phyloP scores from a whole-genome alignment of 2,329 filamentous ascomycete species.

The Calonectria fujianensis region DNA sequence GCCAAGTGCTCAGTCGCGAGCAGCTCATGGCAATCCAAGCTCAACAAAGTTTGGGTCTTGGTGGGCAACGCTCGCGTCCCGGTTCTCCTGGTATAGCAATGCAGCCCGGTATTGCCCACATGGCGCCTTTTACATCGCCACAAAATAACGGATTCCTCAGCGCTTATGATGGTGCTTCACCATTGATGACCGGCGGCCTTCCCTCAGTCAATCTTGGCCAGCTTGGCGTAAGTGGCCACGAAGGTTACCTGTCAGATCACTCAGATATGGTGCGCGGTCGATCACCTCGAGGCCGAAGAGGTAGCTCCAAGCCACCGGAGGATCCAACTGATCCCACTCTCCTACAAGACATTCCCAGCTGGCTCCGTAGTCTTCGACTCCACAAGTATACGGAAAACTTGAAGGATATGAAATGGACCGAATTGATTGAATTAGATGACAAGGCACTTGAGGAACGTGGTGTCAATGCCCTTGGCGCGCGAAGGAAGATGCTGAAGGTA shows the following conservation, averaged over 20 bases:
- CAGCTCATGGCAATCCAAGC: slow-evolving; percentile 89
- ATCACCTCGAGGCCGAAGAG: slow-evolving; percentile 92
- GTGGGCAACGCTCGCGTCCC: slow-evolving; percentile 86
- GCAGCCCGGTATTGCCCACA: slow-evolving; percentile 77
- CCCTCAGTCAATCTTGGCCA: slow-evolving; percentile 82
- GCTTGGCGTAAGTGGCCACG: slow-evolving; percentile 81
- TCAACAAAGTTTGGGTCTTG: slow-evolving; percentile 77
- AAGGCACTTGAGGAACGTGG: slow-evolving; percentile 93
- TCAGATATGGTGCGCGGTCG: slow-evolving; percentile 93
- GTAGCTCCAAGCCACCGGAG: slow-evolving; percentile 97
- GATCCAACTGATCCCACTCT: slow-evolving; percentile 94
- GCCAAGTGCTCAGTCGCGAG: slow-evolving; percentile 89
- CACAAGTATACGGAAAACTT: slow-evolving; percentile 99
- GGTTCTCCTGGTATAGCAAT: slow-evolving; percentile 91
- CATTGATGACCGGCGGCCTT: slow-evolving; percentile 82
- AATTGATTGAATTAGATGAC: slow-evolving; percentile 93
- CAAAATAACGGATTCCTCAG: slow-evolving; percentile 96
- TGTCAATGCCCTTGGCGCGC: slow-evolving; percentile 94
- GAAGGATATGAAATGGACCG: slow-evolving; percentile 97
- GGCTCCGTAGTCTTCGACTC: slow-evolving; percentile 93
- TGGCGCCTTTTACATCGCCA: slow-evolving; percentile 87
- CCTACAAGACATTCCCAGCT: slow-evolving; percentile 95
- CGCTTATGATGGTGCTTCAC: slow-evolving; percentile 86
- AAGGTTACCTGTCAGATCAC: slow-evolving; percentile 95
- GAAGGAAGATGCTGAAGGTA: slow-evolving; percentile 99